These are phyloP conservation scores for Gonium pectorale DNA, from an alignment of 139 green algal species.

Conservation along the genomic window DNA sequence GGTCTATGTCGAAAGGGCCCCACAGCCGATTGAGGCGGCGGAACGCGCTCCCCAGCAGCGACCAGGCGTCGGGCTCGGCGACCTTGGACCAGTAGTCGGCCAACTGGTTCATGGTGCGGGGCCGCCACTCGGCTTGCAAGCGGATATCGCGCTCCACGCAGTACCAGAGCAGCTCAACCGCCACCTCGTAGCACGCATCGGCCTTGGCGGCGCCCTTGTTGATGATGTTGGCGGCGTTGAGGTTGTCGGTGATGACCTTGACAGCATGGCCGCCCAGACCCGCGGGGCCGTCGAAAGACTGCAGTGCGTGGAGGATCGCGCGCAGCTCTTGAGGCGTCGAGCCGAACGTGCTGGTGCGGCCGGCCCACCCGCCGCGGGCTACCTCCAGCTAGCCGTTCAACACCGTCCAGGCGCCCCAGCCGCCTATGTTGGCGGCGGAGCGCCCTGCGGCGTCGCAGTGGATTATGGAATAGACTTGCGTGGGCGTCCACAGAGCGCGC, in stretches of 20 bases:
- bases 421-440: neutral
- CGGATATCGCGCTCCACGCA: too few relatives aligned
- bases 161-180: too few relatives aligned
- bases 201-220: too few relatives aligned
- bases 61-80: too few relatives aligned
- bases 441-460: neutral
- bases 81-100: too few relatives aligned
- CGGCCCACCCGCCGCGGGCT: neutral
- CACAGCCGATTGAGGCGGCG: too few relatives aligned
- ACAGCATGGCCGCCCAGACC: neutral
- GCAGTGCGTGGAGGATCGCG: neutral
- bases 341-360: too few relatives aligned
- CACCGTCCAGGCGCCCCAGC: neutral
- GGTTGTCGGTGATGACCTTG: slow-evolving; percentile 18
- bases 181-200: too few relatives aligned
- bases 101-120: too few relatives aligned
- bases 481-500: neutral
- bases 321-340: slow-evolving; percentile 6
- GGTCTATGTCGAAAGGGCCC: too few relatives aligned
- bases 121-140: too few relatives aligned
- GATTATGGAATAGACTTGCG: neutral
- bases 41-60: too few relatives aligned
- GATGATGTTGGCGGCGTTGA: neutral
- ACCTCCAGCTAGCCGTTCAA: neutral
- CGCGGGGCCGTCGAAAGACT: neutral